These are phyloP conservation scores for Catenaria anguillulae DNA, from an alignment of 371 early-diverging fungal genomes.

Conservation along the genomic window DNA sequence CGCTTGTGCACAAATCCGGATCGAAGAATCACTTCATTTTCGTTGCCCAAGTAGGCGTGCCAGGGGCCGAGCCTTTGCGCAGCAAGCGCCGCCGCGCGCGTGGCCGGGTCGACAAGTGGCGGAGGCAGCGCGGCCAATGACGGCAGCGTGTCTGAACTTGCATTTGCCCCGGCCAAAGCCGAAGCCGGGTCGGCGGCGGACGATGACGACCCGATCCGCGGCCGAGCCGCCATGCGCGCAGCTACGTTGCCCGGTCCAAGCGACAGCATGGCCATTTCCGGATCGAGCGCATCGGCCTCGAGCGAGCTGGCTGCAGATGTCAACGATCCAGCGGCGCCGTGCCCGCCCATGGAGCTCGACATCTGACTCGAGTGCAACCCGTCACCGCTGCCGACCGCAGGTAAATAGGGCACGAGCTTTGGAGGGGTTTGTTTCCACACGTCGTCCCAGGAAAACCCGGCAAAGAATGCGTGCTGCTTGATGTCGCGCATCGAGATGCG, in stretches of 20 bases:
- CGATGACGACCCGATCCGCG: too few species aligned
- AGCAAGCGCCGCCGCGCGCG: neutral
- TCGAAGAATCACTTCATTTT: constrained; percentile 45
- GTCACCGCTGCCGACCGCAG: neutral
- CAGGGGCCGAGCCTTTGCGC: constrained; percentile 3
- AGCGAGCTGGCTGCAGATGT: neutral
- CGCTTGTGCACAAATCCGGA: constrained; percentile 41
- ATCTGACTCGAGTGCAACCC: neutral
- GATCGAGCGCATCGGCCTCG: neutral
- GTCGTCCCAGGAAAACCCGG: constrained; percentile 63
- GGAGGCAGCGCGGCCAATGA: neutral
- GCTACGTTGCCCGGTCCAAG: too few species aligned
- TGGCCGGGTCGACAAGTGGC: neutral
- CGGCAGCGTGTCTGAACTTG: neutral
- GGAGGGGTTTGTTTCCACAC: constrained; percentile 40
- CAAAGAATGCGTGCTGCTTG: constrained; percentile 78
- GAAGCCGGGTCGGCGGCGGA: neutral
- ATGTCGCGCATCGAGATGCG: constrained; percentile 56
- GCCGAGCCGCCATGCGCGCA: too few species aligned
- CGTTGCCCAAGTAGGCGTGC: constrained; percentile 32
- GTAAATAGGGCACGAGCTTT: neutral
- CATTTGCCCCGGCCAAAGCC: neutral
- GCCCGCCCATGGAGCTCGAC: neutral
- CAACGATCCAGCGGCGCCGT: neutral
- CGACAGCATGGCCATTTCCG: neutral